Evolutionary conservation across 768 basidiomycete species (phyloP).

Genomic region (Suillus americanus): DNA sequence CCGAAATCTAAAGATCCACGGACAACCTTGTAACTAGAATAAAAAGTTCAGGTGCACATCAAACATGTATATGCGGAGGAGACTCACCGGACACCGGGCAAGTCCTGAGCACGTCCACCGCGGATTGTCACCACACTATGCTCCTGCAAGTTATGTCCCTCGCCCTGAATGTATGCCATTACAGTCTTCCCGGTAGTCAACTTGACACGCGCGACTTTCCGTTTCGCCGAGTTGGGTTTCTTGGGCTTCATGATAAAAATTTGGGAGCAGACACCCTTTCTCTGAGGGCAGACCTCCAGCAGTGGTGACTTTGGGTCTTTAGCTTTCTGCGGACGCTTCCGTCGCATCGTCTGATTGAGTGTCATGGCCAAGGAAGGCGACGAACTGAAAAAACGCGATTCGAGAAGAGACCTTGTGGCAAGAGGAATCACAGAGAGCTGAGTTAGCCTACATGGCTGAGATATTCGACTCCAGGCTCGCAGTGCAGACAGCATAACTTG

Average conservation of each 20-base stretch:
- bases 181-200: conserved; percentile 85
- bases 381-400: conserved; percentile 59
- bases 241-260: conserved; percentile 84
- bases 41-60: not conserved
- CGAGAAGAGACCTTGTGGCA: conserved; percentile 14
- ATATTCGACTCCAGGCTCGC: conserved; percentile 15
- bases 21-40: conserved; percentile 85
- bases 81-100: conserved; percentile 91
- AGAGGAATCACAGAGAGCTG: not conserved
- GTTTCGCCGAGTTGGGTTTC: conserved; percentile 98
- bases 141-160: conserved; percentile 97
- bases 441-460: conserved; percentile 19
- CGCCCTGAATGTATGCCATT: conserved; percentile 94
- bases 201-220: conserved; percentile 95
- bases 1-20: conserved; percentile 91
- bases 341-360: conserved; percentile 84
- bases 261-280: conserved; percentile 88
- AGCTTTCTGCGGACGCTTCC: conserved; percentile 57
- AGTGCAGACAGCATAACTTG: conserved; percentile 28
- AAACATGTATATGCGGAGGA: not conserved
- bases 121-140: conserved; percentile 95
- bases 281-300: conserved; percentile 76
- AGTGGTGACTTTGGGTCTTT: conserved; percentile 69
- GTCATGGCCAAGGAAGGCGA: conserved; percentile 62
- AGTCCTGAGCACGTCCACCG: conserved; percentile 95